Percentiles rank a stretch among this genome's conserved stretches.
Conservation (phyloP, 2,329 filamentous ascomycete species). For the Calonectria leucothoes region DNA sequence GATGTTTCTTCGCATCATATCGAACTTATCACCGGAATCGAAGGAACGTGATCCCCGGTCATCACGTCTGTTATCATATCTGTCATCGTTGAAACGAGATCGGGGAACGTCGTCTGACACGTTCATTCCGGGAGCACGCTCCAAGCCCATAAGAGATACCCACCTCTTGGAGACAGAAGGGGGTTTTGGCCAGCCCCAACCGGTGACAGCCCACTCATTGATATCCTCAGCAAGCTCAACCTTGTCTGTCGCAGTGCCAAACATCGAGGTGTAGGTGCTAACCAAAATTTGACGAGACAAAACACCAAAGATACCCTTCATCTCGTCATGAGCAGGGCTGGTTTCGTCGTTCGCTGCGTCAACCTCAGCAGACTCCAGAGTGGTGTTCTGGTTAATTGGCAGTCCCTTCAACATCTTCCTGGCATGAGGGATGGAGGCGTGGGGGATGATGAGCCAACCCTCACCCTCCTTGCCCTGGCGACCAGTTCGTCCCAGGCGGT, state of each 20-base stretch:
- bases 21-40: conserved; percentile 39
- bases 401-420: conserved; percentile 66
- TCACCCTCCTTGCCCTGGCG: conserved; percentile 80
- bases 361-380: conserved; percentile 63
- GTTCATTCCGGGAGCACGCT: conserved; percentile 47
- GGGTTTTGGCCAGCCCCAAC: conserved; percentile 63
- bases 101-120: conserved; percentile 33
- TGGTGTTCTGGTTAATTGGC: conserved; percentile 67
- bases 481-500: conserved; percentile 81
- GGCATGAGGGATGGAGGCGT: conserved; percentile 62
- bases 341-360: conserved; percentile 63
- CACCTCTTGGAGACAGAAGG: conserved; percentile 51
- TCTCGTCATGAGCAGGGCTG: conserved; percentile 58
- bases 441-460: conserved; percentile 74
- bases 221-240: conserved; percentile 58
- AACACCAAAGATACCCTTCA: conserved; percentile 55
- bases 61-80: conserved; percentile 23
- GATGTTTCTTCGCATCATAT: conserved; percentile 38
- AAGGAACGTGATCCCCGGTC: conserved; percentile 13
- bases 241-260: conserved; percentile 62
- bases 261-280: conserved; percentile 65
- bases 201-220: conserved; percentile 63
- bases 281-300: conserved; percentile 50
- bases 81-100: conserved; percentile 17
- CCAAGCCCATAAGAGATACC: conserved; percentile 48